Base-by-base conservation (phyloP, 192 early-diverging fungal genomes). In the Podochytrium sp. region DNA sequence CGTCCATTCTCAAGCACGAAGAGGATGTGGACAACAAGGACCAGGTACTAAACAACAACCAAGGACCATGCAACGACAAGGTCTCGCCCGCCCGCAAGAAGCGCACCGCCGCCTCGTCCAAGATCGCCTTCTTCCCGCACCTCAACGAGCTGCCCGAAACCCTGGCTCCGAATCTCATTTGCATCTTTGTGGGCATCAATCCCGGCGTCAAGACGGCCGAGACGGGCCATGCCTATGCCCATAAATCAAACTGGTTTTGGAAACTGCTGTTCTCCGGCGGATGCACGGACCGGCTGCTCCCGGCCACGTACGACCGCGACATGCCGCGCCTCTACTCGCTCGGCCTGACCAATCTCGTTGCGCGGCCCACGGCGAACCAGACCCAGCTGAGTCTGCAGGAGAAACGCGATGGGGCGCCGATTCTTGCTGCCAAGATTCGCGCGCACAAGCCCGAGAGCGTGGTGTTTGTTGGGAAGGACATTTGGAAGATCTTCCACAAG, bases 401-500 rank as follows among this genome's bases (percentile, higher is more conserved):
- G 29, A 71, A 71, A 37, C 5, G 6, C 4, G 75, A 68, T 1
- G 49, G 65, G n/a, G 56, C 51, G 29, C 47, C 75, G 20, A 33
- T 70, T 18, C 50, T 76, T 4, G 65, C 32, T 20, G 59, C 29
- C 25, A 76, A 76, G 47, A 63, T 76, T 14, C 5, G 27, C 29
- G 23, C 34, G 34, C 40, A 58, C 37, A 39, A 50, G 42, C 75
- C 75, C 3, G 75, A 76, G 61, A 25, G 33, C 18, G 67, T 76
- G 10, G 69, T 53, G 35, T 70, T 76, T 55, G 75, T 76, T 2
- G 75, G 75, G 0, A 76, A 76, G 49, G 53, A 59, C n/a, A 76
- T 76, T 62, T 76, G 63, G 71, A 72, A 69, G 47, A 43, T 34
- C 23, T 78, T 74, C 27, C 71, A 77, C 29, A 81, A 81, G 50